Evolutionary conservation across 2,329 filamentous ascomycete species (phyloP).

Genomic region (Nemania bipapillata): DNA sequence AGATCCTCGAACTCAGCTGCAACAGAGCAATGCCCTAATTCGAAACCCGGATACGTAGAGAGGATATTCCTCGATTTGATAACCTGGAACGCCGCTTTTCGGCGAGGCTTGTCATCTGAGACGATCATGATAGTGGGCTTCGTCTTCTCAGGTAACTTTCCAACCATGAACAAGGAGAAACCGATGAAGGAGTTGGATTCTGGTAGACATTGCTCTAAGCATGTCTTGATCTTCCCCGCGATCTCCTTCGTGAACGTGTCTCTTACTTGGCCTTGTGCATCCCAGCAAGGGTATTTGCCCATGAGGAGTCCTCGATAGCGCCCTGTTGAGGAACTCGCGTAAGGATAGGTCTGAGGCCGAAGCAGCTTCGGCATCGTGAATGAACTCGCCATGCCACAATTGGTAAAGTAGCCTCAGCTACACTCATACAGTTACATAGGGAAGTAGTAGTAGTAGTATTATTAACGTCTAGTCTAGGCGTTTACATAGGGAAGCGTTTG

Average conservation of each 20-base stretch:
- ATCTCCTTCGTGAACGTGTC: constrained; percentile 27
- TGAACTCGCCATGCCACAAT: background rate
- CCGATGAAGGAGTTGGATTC: constrained; percentile 35
- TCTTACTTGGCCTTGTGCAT: constrained; percentile 27
- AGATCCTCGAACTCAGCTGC: constrained; percentile 36
- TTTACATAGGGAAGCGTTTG: background rate
- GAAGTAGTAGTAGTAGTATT: too few species aligned
- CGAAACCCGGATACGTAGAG: constrained; percentile 27
- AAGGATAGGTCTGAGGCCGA: constrained; percentile 30
- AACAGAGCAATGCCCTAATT: constrained; percentile 34
- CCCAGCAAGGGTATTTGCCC: constrained; percentile 35
- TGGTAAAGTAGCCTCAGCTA: background rate
- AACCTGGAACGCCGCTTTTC: constrained; percentile 32
- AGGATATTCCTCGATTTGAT: constrained; percentile 32
- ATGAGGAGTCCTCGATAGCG: constrained; percentile 28
- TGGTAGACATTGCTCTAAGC: constrained; percentile 30
- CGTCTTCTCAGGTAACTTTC: constrained; percentile 34
- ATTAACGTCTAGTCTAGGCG: too few species aligned
- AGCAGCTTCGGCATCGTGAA: constrained; percentile 26
- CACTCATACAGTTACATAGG: background rate
- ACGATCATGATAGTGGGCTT: constrained; percentile 36
- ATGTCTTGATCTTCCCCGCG: constrained; percentile 28
- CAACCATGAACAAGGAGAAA: constrained; percentile 39
- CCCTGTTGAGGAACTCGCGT: constrained; percentile 32
- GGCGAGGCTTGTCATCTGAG: constrained; percentile 31